Base-by-base conservation (phyloP, 306 rosid species). In the Fragaria ananassa region DNA sequence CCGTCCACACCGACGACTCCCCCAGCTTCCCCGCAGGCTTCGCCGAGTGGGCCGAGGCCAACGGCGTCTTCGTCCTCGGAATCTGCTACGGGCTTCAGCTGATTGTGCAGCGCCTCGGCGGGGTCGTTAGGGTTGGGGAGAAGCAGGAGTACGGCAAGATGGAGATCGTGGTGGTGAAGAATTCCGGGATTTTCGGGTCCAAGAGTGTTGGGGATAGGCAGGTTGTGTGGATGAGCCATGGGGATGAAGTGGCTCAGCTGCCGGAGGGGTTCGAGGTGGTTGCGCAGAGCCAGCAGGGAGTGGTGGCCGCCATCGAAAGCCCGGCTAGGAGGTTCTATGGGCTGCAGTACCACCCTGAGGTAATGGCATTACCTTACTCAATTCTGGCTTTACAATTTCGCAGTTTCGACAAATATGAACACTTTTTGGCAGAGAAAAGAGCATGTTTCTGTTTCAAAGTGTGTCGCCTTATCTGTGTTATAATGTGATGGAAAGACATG, bases 311-410 rank as follows among this genome's bases (percentile, higher is more conserved):
- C 4, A 77, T 95, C 0, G 89, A 95, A 72, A 86, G 87, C 21
- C 83, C 75, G 18, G 65, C 68, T 18, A 79, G 86, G 80, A 87
- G 85, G 89, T 83, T 95, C 68, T 92, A 81, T 74, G 97, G 99
- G 14, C 89, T 95, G 34, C 99, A 95, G 84, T 95, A 95, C 80
- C 99, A 95, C 71, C 97, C 98, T 2, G 98, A 95, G 98, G 98
- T 87, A 47, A 47, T 47, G 5, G 3, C 17, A 46, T 46, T 46
- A 12, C 51, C 51, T 12, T 13, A 3, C 14, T 42, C 6, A 41
- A 6, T 7, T 41, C 9, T 41, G 41, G 41, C 41, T 37, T 6
- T 37, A 4, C 35, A 31, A 31, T 37, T 5, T 37, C 41, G 3
- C 35, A 31, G 4, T 37, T 37, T 37, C 41, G 3, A 37, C 41